Percentiles rank a stretch among this genome's conserved stretches.
Conservation (phyloP, 202 grass and related monocot genomes). For the Cymbopogon flexuosus region DNA sequence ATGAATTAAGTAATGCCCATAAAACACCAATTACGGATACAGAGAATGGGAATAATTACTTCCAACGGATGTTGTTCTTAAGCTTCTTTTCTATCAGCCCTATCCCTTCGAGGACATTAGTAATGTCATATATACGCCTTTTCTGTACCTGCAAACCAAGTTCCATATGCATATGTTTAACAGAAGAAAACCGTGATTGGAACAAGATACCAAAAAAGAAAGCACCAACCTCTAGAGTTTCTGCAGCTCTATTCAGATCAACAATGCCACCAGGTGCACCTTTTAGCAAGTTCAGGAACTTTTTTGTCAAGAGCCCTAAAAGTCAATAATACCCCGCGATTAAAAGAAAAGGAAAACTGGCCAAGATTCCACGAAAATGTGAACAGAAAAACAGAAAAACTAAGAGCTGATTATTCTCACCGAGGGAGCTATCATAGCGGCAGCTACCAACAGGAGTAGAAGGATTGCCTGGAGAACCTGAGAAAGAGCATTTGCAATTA, state of each 20-base stretch:
- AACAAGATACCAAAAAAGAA: conserved; percentile 19
- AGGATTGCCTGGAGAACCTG: conserved; percentile 55
- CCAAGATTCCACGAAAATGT: conserved; percentile 9
- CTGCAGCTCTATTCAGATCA: conserved; percentile 81
- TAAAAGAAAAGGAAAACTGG: not conserved
- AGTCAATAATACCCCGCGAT: not conserved
- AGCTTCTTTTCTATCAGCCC: conserved; percentile 87
- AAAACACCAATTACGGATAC: conserved; percentile 8
- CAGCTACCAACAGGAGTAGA: conserved; percentile 55
- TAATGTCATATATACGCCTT: conserved; percentile 93
- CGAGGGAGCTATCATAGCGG: conserved; percentile 80
- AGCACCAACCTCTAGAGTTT: conserved; percentile 63
- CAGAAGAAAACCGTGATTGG: not conserved
- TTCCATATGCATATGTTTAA: not conserved
- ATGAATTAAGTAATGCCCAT: conserved; percentile 30
- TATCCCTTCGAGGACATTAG: conserved; percentile 93
- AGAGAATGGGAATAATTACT: conserved; percentile 45
- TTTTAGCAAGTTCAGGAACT: conserved; percentile 82
- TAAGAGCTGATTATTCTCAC: conserved; percentile 32
- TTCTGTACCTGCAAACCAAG: conserved; percentile 67
- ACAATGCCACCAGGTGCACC: conserved; percentile 64
- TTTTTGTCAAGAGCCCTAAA: conserved; percentile 70
- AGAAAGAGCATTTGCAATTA: conserved; percentile 15
- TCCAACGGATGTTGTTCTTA: conserved; percentile 86
- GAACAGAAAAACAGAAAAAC: not conserved